Evolutionary conservation across 2,329 filamentous ascomycete genomes (phyloP).

Genomic region (Hawksworthiomyces lignivorus): DNA sequence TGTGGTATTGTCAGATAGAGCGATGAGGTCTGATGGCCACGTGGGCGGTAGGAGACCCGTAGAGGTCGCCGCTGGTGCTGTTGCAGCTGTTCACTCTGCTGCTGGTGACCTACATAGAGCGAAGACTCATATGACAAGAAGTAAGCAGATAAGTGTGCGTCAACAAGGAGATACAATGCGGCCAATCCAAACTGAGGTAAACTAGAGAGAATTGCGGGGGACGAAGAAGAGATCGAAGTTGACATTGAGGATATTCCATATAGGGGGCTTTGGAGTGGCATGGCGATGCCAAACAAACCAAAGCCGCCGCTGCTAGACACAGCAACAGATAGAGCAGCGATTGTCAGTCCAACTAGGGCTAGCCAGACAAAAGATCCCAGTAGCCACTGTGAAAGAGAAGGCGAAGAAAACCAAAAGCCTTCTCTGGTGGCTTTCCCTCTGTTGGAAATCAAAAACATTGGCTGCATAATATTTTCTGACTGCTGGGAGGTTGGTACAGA

Average conservation of each 20-base stretch:
- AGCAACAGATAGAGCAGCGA: slow-evolving; percentile 30
- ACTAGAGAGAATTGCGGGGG: slow-evolving; percentile 31
- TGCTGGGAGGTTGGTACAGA: no score
- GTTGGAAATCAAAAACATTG: slow-evolving; percentile 3
- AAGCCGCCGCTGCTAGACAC: slow-evolving; percentile 22
- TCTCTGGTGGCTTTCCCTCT: slow-evolving; percentile 20
- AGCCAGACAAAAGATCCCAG: slow-evolving; percentile 33
- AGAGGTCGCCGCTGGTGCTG: slow-evolving; percentile 25
- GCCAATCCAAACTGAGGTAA: slow-evolving; percentile 43
- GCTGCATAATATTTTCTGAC: slow-evolving; percentile 6
- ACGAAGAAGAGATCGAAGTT: slow-evolving; percentile 17
- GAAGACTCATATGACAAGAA: slow-evolving; percentile 44
- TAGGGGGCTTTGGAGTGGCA: slow-evolving; percentile 22
- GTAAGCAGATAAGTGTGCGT: slow-evolving; percentile 39
- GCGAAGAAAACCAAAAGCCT: slow-evolving; percentile 39
- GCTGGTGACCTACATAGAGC: slow-evolving; percentile 20
- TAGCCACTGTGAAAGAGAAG: slow-evolving; percentile 35
- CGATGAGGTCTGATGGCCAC: slow-evolving; percentile 38
- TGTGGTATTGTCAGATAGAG: slow-evolving; percentile 44
- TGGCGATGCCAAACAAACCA: slow-evolving; percentile 31
- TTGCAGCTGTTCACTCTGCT: slow-evolving; percentile 1
- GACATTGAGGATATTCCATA: slow-evolving; percentile 19
- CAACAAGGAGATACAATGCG: slow-evolving; percentile 38
- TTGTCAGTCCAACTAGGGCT: slow-evolving; percentile 27
- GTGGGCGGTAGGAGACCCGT: slow-evolving; percentile 36